Percentiles rank a stretch among this genome's conserved stretches.
Evolutionary conservation across 805 yeast species (phyloP).

Genomic region (Pichia sporocuriosa): DNA sequence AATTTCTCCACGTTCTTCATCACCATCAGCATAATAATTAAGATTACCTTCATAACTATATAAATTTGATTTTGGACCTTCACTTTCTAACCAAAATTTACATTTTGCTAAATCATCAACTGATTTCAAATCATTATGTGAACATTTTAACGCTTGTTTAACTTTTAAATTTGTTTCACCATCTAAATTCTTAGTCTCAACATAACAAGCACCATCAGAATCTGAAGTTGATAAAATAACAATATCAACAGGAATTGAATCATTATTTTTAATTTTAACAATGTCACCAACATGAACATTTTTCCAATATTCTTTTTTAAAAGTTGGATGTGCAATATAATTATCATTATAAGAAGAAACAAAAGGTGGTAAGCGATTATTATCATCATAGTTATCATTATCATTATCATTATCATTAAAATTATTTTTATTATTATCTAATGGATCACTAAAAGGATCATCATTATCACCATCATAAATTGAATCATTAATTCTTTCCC

Average conservation of each 20-base stretch:
- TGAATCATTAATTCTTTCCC: slow-evolving; percentile 10
- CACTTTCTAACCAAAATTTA: slow-evolving; percentile 68
- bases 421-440: slow-evolving; percentile 16
- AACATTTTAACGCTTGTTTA: slow-evolving; percentile 63
- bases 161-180: slow-evolving; percentile 77
- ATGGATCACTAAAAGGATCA: slow-evolving; percentile 24
- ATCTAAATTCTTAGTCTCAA: slow-evolving; percentile 77
- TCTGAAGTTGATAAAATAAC: slow-evolving; percentile 62
- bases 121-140: slow-evolving; percentile 32
- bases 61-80: slow-evolving; percentile 76
- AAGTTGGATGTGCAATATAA: slow-evolving; percentile 19
- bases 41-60: slow-evolving; percentile 72
- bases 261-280: slow-evolving; percentile 59
- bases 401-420: slow-evolving; percentile 11
- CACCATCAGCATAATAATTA: slow-evolving; percentile 37
- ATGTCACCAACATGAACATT: slow-evolving; percentile 70
- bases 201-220: slow-evolving; percentile 58
- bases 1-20: slow-evolving; percentile 29
- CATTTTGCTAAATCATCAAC: slow-evolving; percentile 42
- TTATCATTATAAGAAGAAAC: slow-evolving; percentile 20
- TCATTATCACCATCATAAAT: slow-evolving; percentile 15
- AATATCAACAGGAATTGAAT: slow-evolving; percentile 74
- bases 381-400: neutral
- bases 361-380: slow-evolving; percentile 22
- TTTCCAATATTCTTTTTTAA: slow-evolving; percentile 56